Conservation (phyloP, 306 rosid species). For the Cyamopsis tetragonoloba region DNA sequence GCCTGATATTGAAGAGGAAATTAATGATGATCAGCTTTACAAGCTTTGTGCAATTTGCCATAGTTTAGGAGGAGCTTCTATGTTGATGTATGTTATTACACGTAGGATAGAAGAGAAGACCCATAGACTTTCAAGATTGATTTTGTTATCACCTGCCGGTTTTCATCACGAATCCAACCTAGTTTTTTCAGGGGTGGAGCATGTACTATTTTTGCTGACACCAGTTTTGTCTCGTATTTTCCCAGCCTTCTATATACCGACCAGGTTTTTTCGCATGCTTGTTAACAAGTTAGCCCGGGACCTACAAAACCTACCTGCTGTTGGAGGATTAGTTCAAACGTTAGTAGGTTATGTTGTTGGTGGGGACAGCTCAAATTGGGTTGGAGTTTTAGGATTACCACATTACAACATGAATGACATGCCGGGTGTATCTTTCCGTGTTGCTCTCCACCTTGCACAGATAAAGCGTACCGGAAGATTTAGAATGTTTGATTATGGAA, state of each 20-base stretch:
- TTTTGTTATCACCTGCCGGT: constrained; percentile 88
- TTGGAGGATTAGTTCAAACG: constrained; percentile 91
- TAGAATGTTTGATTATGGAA: constrained; percentile 75
- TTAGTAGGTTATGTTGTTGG: constrained; percentile 80
- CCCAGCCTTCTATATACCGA: constrained; percentile 85
- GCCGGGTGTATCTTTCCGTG: constrained; percentile 80
- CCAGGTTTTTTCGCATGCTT: constrained; percentile 90
- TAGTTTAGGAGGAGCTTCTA: constrained; percentile 93
- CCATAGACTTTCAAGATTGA: constrained; percentile 80
- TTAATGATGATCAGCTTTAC: constrained; percentile 58
- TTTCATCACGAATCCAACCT: constrained; percentile 73
- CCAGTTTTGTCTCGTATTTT: constrained; percentile 64
- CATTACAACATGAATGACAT: constrained; percentile 97
- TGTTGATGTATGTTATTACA: constrained; percentile 65
- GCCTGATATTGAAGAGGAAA: constrained; percentile 58
- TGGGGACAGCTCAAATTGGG: constrained; percentile 98
- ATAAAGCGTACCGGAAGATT: constrained; percentile 70
- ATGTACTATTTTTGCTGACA: constrained; percentile 44
- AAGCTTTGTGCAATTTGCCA: constrained; percentile 80
- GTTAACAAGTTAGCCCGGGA: constrained; percentile 86
- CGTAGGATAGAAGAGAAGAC: constrained; percentile 64
- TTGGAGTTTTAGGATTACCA: constrained; percentile 78
- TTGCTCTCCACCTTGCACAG: constrained; percentile 84
- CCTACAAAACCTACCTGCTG: constrained; percentile 83
- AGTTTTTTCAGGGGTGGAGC: constrained; percentile 54